phyloP scores from a whole-genome alignment of 345 rosid species.

The Ceriops decandra region DNA sequence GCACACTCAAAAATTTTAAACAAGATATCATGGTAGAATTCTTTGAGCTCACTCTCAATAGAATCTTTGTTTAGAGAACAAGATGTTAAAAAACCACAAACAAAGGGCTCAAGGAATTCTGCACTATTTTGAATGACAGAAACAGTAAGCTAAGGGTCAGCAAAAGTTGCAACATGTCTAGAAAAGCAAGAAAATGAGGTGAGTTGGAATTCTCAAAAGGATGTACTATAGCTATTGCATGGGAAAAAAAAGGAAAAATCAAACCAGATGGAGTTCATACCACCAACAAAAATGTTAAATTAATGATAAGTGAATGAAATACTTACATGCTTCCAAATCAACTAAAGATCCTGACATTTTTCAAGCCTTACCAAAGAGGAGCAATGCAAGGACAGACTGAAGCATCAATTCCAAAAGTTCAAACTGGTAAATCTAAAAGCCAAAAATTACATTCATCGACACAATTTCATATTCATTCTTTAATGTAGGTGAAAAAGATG shows the following conservation, averaged over 20 bases:
- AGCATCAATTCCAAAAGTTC: background rate
- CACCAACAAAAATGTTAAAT: no score
- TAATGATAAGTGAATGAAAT: no score
- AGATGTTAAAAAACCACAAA: slow-evolving; percentile 61
- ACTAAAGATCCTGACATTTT: background rate
- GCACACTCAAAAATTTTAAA: slow-evolving; percentile 60
- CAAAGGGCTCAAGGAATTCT: slow-evolving; percentile 62
- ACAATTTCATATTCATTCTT: slow-evolving; percentile 1
- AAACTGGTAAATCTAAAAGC: background rate
- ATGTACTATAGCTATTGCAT: background rate
- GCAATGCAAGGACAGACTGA: background rate
- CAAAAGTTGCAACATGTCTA: slow-evolving; percentile 47
- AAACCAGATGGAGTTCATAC: background rate
- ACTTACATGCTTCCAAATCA: background rate
- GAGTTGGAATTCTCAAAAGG: background rate
- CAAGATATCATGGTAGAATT: slow-evolving; percentile 74
- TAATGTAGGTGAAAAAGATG: slow-evolving; percentile 9
- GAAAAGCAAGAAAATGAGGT: slow-evolving; percentile 6
- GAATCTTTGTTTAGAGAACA: slow-evolving; percentile 69
- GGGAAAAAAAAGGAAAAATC: no score
- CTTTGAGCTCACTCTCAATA: slow-evolving; percentile 58
- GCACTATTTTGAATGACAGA: slow-evolving; percentile 66
- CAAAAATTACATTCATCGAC: background rate
- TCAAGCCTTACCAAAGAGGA: background rate
- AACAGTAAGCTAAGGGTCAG: slow-evolving; percentile 66